Percentiles rank a stretch among this genome's conserved stretches.
These are phyloP conservation scores for Selenicereus undatus DNA, from an alignment of 148 eudicot species.

Conservation along the genomic window DNA sequence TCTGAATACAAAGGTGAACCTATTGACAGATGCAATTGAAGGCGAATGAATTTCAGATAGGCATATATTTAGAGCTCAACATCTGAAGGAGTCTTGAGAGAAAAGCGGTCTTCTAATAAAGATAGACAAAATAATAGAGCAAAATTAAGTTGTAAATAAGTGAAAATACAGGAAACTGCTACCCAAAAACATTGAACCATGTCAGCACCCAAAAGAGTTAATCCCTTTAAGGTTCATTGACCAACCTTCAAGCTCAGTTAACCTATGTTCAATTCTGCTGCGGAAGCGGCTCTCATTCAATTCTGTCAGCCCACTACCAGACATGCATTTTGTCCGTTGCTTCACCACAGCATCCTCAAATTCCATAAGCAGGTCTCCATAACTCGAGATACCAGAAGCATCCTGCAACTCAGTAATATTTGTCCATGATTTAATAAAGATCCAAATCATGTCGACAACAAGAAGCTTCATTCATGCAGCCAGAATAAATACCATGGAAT, in stretches of 20 bases:
- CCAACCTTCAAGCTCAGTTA: slow-evolving; percentile 87
- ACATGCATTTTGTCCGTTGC: slow-evolving; percentile 65
- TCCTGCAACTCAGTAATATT: slow-evolving; percentile 37
- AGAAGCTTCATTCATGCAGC: neutral
- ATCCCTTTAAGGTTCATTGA: neutral
- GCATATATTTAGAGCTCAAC: neutral
- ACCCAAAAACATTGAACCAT: neutral
- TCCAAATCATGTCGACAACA: too few species aligned
- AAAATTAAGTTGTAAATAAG: neutral
- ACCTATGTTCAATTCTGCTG: slow-evolving; percentile 65
- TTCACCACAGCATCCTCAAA: slow-evolving; percentile 75
- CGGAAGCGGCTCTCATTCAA: slow-evolving; percentile 55
- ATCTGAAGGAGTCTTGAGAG: neutral
- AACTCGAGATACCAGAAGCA: slow-evolving; percentile 38
- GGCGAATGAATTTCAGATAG: neutral
- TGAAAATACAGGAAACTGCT: neutral
- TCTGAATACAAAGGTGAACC: neutral
- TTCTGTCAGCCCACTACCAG: slow-evolving; percentile 50
- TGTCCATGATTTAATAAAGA: neutral
- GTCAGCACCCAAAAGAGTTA: slow-evolving; percentile 3
- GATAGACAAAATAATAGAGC: neutral
- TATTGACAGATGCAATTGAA: neutral
- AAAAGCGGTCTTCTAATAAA: neutral
- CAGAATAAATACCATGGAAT: too few species aligned
- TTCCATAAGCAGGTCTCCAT: slow-evolving; percentile 69